Evolutionary conservation across 2,329 filamentous ascomycete genomes (phyloP), one percentile per base, ranked within the genome.

Genomic region (Colletotrichum euphorbiae): DNA sequence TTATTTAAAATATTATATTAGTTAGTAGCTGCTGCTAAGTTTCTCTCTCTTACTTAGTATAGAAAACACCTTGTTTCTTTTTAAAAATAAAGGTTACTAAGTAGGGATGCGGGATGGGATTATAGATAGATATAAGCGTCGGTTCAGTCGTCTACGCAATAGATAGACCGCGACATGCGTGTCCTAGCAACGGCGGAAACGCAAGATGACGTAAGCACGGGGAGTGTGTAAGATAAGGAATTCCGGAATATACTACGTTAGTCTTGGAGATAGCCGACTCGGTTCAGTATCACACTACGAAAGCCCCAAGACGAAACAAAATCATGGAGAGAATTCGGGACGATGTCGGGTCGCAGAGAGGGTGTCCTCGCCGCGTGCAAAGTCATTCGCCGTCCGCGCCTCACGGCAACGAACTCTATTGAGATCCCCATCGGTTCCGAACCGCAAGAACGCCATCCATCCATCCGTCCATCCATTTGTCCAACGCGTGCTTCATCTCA

Each of bases 111-210:
- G 36, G 36, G 36, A 38, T 2, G 45, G 56, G 54, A 36, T 59
- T 13, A 48, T 43, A 38, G 45, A 9, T 28, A 28, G 51, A 54
- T 33, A 43, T 46, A 55, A 42, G 38, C 46, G 48, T 52, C 63
- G 42, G 48, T 66, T 66, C 57, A 57, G 48, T 66, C 51, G 50
- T 61, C 50, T 48, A 19, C 33, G 60, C 60, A 51, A 64, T 63
- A 38, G 51, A 45, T 12, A 60, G 40, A 43, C 59, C 51, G 58
- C 51, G 52, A 33, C 45, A 50, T 45, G 38, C 36, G 48, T 57
- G 45, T 57, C 60, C 45, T 40, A 40, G 60, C 64, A 40, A 67
- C 60, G 38, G 15, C 6, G 56, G 42, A 62, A 63, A 67, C 43
- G 51, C 42, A 24, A 13, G 50, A 21, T 28, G 43, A 59, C 56